Evolutionary conservation across 345 rosid species (phyloP).

Genomic region (Erodium maritimum): DNA sequence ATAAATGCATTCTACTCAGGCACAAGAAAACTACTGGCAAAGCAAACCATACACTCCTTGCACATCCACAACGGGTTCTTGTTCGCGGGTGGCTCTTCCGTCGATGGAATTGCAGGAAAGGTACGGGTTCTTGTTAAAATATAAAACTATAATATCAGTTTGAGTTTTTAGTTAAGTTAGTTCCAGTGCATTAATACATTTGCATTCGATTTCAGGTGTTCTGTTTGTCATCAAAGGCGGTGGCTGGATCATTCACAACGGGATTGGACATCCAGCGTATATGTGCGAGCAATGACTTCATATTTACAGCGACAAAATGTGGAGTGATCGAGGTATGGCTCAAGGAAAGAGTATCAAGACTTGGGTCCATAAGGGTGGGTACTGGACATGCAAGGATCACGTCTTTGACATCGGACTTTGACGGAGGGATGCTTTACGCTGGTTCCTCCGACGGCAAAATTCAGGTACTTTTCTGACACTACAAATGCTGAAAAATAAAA

Average conservation of each 20-base stretch:
- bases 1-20: slow-evolving; percentile 33
- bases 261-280: slow-evolving; percentile 33
- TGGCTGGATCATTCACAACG: slow-evolving; percentile 22
- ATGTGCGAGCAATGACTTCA: slow-evolving; percentile 33
- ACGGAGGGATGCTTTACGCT: slow-evolving; percentile 42
- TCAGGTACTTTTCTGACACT: slow-evolving; percentile 20
- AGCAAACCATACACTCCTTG: slow-evolving; percentile 36
- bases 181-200: neutral
- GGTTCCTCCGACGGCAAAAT: slow-evolving; percentile 53
- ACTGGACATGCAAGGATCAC: slow-evolving; percentile 27
- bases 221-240: slow-evolving; percentile 20
- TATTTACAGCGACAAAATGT: slow-evolving; percentile 41
- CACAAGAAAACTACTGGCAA: slow-evolving; percentile 41
- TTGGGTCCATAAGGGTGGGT: slow-evolving; percentile 23
- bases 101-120: slow-evolving; percentile 52
- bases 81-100: slow-evolving; percentile 34
- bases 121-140: too few species aligned
- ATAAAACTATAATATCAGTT: too few species aligned
- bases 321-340: slow-evolving; percentile 53
- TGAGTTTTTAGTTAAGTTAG: too few species aligned
- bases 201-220: slow-evolving; percentile 41
- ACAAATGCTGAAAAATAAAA: neutral
- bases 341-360: slow-evolving; percentile 25
- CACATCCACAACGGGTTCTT: slow-evolving; percentile 25
- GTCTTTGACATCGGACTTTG: slow-evolving; percentile 25